Evolutionary conservation across 139 green algal genomes (phyloP).

Genomic region (Mesotaenium endlicherianum): DNA sequence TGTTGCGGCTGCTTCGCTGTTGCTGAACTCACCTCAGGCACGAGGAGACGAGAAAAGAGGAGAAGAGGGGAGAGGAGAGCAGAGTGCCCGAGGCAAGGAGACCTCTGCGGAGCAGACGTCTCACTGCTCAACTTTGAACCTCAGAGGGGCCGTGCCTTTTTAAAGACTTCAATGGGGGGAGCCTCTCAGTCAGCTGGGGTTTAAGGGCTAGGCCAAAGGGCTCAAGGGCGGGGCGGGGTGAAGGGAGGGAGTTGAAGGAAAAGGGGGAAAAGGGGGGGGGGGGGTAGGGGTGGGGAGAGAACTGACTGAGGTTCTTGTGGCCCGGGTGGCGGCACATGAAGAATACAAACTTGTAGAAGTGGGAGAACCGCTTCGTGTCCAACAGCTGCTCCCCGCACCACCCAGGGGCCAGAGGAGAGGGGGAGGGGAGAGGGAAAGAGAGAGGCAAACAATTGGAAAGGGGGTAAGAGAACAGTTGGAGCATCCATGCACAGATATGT

Average conservation of each 20-base stretch:
- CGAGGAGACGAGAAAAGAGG: too few species aligned
- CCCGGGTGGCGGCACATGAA: conserved; percentile 14
- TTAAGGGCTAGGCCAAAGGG: too few species aligned
- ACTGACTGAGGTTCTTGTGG: conserved; percentile 35
- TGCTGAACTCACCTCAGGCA: too few species aligned
- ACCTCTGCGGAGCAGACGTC: too few species aligned
- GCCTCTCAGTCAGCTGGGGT: too few species aligned
- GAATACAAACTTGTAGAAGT: conserved; percentile 41
- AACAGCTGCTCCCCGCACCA: conserved; percentile 1
- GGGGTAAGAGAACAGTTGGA: neutral
- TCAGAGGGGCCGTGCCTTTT: too few species aligned
- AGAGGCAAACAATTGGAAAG: neutral
- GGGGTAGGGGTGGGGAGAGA: neutral
- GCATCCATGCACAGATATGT: neutral
- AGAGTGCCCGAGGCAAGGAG: too few species aligned
- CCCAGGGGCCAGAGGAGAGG: neutral
- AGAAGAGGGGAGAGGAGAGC: too few species aligned
- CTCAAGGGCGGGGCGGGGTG: neutral
- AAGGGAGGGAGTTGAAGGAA: neutral
- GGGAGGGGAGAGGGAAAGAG: neutral
- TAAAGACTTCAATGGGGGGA: too few species aligned
- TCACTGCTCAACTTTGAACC: too few species aligned
- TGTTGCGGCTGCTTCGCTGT: too few species aligned
- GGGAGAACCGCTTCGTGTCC: conserved; percentile 8
- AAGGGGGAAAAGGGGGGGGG: neutral